Evolutionary conservation across 139 green algal species (phyloP).

Genomic region (Chlamydomonas urium): DNA sequence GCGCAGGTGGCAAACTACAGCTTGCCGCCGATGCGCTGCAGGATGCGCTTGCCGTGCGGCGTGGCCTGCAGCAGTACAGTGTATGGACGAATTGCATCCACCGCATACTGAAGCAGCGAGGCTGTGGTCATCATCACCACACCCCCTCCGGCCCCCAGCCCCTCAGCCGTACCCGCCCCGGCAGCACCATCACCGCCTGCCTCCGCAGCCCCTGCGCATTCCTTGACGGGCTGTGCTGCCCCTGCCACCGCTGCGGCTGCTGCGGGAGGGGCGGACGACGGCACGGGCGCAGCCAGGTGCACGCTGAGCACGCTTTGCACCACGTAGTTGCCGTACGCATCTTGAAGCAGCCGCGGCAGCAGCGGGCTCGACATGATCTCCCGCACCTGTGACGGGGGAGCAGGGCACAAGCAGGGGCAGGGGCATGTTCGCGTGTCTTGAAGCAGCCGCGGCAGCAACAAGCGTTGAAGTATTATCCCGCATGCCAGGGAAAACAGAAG

Average conservation of each 20-base stretch:
- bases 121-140: conserved; percentile 47
- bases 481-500: background rate
- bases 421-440: no score
- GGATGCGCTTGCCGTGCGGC: conserved; percentile 96
- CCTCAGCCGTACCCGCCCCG: background rate
- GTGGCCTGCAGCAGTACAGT: conserved; percentile 79
- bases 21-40: conserved; percentile 67
- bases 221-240: no score
- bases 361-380: conserved; percentile 76
- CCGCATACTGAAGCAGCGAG: conserved; percentile 67
- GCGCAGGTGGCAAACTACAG: no score
- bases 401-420: no score
- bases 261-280: no score
- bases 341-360: conserved; percentile 83
- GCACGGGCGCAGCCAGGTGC: no score
- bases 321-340: conserved; percentile 95
- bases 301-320: conserved; percentile 61
- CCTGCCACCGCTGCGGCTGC: no score
- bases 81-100: conserved; percentile 90
- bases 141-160: conserved; percentile 13
- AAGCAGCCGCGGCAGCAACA: no score
- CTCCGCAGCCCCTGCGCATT: no score
- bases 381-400: conserved; percentile 62
- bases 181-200: no score
- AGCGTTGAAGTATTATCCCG: no score